These are phyloP conservation scores for Mycena floridula DNA, from an alignment of 768 basidiomycete species.

Conservation along the genomic window DNA sequence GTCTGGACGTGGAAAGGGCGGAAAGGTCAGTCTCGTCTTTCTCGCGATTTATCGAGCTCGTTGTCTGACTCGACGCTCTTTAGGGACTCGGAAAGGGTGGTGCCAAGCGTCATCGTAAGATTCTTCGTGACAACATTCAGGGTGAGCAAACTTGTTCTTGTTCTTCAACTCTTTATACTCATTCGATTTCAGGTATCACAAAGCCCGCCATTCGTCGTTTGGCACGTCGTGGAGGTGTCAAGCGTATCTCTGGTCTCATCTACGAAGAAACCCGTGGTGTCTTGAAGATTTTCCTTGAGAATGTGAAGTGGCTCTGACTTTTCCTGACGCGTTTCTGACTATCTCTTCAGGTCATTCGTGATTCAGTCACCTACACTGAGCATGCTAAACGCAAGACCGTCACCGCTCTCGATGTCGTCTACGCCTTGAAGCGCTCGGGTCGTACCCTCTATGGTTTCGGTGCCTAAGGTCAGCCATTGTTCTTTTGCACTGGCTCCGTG, in stretches of 20 bases:
- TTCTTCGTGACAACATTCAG: constrained; percentile 71
- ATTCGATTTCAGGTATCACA: constrained; percentile 49
- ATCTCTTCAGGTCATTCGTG: constrained; percentile 42
- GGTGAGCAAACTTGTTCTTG: constrained; percentile 25
- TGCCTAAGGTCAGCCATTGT: constrained; percentile 38
- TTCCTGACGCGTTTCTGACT: not conserved
- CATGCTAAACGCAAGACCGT: constrained; percentile 69
- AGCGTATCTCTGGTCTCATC: constrained; percentile 82
- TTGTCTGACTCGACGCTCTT: not conserved
- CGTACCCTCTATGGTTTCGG: constrained; percentile 61
- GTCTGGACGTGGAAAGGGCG: constrained; percentile 87
- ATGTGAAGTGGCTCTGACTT: no score
- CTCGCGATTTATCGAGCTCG: not conserved
- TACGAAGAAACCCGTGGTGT: constrained; percentile 93
- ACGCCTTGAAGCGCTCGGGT: constrained; percentile 43
- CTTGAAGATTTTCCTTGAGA: constrained; percentile 84
- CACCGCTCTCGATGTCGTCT: constrained; percentile 59
- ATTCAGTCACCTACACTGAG: constrained; percentile 73
- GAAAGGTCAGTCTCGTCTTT: constrained; percentile 39
- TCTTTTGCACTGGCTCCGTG: no score
- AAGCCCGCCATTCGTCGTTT: constrained; percentile 84
- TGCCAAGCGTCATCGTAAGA: constrained; percentile 80
- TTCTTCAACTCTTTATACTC: constrained; percentile 1
- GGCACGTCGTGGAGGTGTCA: constrained; percentile 88
- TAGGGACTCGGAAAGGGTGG: constrained; percentile 82